A percentile compares a stretch with the other conserved stretches of the same genome.
Conservation (phyloP, 305 asterid species). For the Fraxinus floribunda region DNA sequence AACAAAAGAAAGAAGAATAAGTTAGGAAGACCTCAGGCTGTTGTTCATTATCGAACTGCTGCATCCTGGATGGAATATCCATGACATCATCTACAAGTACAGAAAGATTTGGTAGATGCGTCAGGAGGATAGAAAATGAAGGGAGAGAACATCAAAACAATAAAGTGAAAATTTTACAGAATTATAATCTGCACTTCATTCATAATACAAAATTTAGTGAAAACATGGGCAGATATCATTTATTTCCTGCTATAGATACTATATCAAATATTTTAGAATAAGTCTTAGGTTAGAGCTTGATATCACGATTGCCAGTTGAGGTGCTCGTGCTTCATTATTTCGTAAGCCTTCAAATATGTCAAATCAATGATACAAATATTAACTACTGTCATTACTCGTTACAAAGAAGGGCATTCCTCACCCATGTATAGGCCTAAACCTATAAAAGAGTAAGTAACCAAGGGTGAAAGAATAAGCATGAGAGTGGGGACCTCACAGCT, state of each 20-base stretch:
- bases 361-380: background rate
- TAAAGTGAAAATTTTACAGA: background rate
- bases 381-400: background rate
- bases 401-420: background rate
- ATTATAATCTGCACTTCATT: background rate
- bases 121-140: conserved; percentile 13
- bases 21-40: conserved; percentile 48
- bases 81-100: conserved; percentile 33
- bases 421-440: background rate
- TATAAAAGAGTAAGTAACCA: background rate
- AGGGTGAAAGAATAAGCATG: background rate
- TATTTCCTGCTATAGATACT: conserved; percentile 15
- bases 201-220: background rate
- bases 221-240: conserved; percentile 1
- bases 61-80: conserved; percentile 31
- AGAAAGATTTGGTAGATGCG: conserved; percentile 39
- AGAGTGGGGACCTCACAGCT: background rate
- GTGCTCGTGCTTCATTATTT: background rate
- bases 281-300: background rate
- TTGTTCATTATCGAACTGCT: conserved; percentile 31
- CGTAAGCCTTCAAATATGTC: background rate
- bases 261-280: background rate
- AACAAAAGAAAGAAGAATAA: conserved; percentile 16
- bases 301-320: conserved; percentile 1
- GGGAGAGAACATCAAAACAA: conserved; percentile 1